A percentile compares a stretch with the other conserved stretches of the same genome.
phyloP scores from a whole-genome alignment of 2,329 filamentous ascomycete species.

The Zalaria obscura region DNA sequence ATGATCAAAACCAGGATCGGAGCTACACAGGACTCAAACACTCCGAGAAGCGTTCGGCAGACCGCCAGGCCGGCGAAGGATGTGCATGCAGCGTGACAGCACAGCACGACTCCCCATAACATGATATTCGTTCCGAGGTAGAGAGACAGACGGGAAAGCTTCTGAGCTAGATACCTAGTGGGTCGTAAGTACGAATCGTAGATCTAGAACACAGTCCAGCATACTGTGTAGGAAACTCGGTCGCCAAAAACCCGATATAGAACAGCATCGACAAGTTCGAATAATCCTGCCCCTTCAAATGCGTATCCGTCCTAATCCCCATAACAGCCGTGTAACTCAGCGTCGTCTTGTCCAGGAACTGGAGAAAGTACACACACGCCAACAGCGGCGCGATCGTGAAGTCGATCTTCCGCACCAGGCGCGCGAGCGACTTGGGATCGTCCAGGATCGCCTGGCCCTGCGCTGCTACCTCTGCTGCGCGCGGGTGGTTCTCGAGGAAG shows the following conservation, averaged over 20 bases:
- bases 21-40: conserved; percentile 13
- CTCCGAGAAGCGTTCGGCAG: conserved; percentile 17
- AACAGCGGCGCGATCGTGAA: conserved; percentile 8
- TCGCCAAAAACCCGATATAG: conserved; percentile 8
- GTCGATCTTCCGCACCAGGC: conserved; percentile 16
- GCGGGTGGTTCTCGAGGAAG: conserved; percentile 19
- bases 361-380: conserved; percentile 11
- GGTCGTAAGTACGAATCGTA: background rate
- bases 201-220: no score
- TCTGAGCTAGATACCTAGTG: background rate
- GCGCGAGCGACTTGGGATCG: conserved; percentile 7
- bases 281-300: conserved; percentile 15
- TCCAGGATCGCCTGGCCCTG: conserved; percentile 13
- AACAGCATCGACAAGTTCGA: conserved; percentile 9
- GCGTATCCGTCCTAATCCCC: conserved; percentile 17
- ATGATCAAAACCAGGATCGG: conserved; percentile 7
- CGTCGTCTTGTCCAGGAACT: conserved; percentile 23
- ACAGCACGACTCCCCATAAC: conserved; percentile 15
- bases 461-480: conserved; percentile 15
- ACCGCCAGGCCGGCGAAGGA: conserved; percentile 14
- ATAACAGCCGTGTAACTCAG: conserved; percentile 20
- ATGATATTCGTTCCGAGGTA: conserved; percentile 16
- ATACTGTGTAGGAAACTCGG: conserved; percentile 8
- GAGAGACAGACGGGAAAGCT: background rate
- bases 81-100: conserved; percentile 14